Evolutionary conservation across 1,139 yeast genomes (phyloP).

Genomic region (Sugiyamaella xylanicola): DNA sequence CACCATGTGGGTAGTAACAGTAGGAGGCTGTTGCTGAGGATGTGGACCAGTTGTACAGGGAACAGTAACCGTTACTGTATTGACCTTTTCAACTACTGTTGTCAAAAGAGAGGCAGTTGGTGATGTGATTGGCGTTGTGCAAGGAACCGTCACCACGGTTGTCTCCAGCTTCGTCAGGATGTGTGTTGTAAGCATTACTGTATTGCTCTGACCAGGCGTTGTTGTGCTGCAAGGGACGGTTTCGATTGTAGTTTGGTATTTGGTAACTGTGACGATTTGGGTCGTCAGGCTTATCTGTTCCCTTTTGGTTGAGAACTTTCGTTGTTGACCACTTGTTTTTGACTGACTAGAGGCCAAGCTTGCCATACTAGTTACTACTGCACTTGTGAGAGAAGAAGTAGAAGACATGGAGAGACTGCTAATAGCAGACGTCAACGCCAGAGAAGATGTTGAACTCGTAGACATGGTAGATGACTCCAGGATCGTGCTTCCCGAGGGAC

Average conservation of each 20-base stretch:
- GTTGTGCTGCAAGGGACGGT: constrained; percentile 3
- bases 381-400: no score
- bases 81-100: background rate
- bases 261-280: constrained; percentile 1
- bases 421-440: no score
- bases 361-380: background rate
- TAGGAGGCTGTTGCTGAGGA: background rate
- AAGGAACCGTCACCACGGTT: constrained; percentile 1
- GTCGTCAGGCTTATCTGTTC: background rate
- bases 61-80: background rate
- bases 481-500: background rate
- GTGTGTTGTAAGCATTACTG: background rate
- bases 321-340: background rate
- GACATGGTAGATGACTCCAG: background rate
- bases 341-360: background rate
- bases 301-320: background rate
- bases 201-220: background rate
- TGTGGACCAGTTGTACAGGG: background rate
- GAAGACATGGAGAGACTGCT: no score
- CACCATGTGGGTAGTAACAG: background rate
- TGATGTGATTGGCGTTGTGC: background rate
- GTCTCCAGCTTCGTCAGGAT: background rate
- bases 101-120: background rate
- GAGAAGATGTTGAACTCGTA: background rate
- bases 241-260: background rate